Evolutionary conservation across 148 eudicot genomes (phyloP).

Genomic region (Drosera capensis): DNA sequence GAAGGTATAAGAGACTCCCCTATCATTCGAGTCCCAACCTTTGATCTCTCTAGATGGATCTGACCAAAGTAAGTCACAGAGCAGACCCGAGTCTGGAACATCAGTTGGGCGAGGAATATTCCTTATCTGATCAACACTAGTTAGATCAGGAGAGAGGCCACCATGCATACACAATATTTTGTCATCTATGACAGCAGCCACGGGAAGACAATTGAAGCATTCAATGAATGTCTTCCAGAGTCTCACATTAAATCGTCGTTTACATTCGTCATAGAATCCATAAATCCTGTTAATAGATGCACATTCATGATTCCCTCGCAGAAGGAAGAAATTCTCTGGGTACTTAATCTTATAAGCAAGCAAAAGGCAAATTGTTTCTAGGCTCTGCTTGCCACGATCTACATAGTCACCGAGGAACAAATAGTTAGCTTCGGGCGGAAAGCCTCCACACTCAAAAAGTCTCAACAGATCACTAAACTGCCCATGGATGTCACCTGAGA

Average conservation of each 20-base stretch:
- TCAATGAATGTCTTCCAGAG: conserved; percentile 58
- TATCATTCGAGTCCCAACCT: conserved; percentile 64
- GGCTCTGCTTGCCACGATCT: conserved; percentile 65
- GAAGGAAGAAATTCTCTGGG: conserved; percentile 51
- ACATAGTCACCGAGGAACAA: conserved; percentile 70
- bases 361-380: conserved; percentile 62
- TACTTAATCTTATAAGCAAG: conserved; percentile 56
- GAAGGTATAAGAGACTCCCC: conserved; percentile 61
- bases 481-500: conserved; percentile 72
- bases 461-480: conserved; percentile 67
- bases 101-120: conserved; percentile 44
- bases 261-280: conserved; percentile 71
- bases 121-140: conserved; percentile 43
- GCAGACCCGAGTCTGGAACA: conserved; percentile 62
- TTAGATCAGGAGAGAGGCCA: conserved; percentile 58
- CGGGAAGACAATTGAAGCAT: conserved; percentile 67
- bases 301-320: conserved; percentile 65
- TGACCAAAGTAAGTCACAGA: conserved; percentile 65
- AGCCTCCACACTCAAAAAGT: conserved; percentile 74
- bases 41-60: conserved; percentile 54
- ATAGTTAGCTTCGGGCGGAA: conserved; percentile 70
- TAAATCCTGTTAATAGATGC: conserved; percentile 58
- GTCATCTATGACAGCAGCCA: conserved; percentile 63
- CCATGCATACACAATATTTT: conserved; percentile 74
- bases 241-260: conserved; percentile 58